phyloP scores from a whole-genome alignment of 345 rosid species.

The Aethionema arabicum region DNA sequence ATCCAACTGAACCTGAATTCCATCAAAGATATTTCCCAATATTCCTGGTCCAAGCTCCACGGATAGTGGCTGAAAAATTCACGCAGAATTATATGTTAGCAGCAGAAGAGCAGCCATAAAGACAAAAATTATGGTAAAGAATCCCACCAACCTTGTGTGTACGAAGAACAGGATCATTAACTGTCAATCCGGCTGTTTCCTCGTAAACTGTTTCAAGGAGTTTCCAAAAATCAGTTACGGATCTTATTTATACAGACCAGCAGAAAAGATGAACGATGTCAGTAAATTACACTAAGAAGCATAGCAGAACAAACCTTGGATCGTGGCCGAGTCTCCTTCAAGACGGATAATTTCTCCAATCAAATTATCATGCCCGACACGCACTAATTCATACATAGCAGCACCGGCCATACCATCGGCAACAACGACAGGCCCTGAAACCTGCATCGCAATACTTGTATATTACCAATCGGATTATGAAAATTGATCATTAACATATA shows the following conservation, averaged over 20 bases:
- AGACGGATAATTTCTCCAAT: constrained; percentile 97
- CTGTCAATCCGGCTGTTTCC: constrained; percentile 93
- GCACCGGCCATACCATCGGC: constrained; percentile 99
- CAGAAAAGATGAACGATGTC: neutral
- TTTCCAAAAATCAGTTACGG: neutral
- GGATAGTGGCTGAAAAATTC: constrained; percentile 78
- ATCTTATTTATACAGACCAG: constrained; percentile 10
- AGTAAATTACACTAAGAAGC: constrained; percentile 8
- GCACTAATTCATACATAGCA: constrained; percentile 99
- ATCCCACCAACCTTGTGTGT: constrained; percentile 65
- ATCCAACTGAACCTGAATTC: constrained; percentile 78
- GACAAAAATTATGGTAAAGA: neutral
- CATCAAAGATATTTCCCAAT: constrained; percentile 95
- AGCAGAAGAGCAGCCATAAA: neutral
- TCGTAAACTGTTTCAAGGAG: constrained; percentile 65
- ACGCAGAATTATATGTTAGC: constrained; percentile 27
- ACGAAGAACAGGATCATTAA: constrained; percentile 92
- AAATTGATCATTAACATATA: neutral
- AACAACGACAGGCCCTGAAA: constrained; percentile 96
- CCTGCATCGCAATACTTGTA: constrained; percentile 47
- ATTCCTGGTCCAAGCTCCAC: constrained; percentile 99
- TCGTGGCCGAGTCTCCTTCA: constrained; percentile 99
- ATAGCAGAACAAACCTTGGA: constrained; percentile 65
- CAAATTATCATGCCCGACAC: constrained; percentile 93
- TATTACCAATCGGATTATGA: constrained; percentile 21